phyloP scores from a whole-genome alignment of 768 basidiomycete species.

The Tulasnella sp. region DNA sequence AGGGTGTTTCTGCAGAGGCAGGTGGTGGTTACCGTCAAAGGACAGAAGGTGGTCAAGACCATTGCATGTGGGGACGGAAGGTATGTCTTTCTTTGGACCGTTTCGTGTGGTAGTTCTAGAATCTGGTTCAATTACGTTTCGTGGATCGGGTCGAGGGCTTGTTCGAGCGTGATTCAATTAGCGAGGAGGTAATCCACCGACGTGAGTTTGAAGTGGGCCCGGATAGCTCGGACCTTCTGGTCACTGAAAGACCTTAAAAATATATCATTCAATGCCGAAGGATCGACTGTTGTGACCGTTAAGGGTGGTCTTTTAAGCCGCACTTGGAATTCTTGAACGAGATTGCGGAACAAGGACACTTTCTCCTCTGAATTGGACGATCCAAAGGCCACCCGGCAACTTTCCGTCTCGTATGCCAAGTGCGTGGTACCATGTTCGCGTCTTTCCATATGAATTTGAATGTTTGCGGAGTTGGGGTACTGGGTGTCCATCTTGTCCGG shows the following conservation, averaged over 20 bases:
- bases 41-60: conserved; percentile 20
- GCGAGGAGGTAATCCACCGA: no score
- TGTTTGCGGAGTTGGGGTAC: background rate
- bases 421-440: background rate
- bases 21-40: conserved; percentile 14
- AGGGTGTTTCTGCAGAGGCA: conserved; percentile 17
- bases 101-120: no score
- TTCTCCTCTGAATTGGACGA: background rate
- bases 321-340: background rate
- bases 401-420: background rate
- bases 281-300: background rate
- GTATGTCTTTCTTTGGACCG: background rate
- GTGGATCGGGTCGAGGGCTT: no score
- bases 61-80: conserved; percentile 19
- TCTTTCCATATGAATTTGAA: background rate
- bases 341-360: background rate
- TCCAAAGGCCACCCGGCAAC: background rate
- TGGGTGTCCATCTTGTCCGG: background rate
- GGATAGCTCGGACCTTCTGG: background rate
- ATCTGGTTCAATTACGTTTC: no score
- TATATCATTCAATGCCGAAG: background rate
- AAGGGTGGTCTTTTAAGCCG: background rate
- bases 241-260: background rate
- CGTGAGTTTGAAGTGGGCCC: no score
- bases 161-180: no score